Base-by-base conservation (phyloP, 257 asterid genomes). In the Euphrasia confusa region DNA sequence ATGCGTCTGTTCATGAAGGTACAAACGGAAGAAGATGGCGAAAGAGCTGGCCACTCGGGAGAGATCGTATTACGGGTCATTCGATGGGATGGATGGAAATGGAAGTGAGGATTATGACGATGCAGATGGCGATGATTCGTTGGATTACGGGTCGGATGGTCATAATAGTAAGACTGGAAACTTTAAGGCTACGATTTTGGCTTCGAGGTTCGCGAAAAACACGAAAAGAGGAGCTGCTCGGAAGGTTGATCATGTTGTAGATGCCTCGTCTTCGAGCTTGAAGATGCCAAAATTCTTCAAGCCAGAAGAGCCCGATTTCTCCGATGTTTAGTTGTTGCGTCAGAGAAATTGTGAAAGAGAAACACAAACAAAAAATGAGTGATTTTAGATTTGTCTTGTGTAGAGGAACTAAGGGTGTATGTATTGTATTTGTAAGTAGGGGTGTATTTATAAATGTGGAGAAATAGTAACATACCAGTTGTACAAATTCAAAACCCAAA, bases 271-370 rank as follows among this genome's bases (percentile, higher is more conserved):
- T 60, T 72, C 95, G 1, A 84, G 99, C 77, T 69, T 86, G 42
- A 84, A 84, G 78, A 92, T 92, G 99, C 80, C 95, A 21, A 79
- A 79, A 61, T 60, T 88, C 75, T 74, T 84, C 49, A 92, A 89
- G 78, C 99, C 99, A 0, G 85, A 86, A 17, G 96, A 92, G 56
- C 99, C 95, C 0, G 95, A 89, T 76, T 92, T 92, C 80, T 81
- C 78, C 1, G 72, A 76, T 3, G 82, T 68, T 69, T 77, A 69
- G 57, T 21, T 52, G 5, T 32, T 32, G 5, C 37, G n/a, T 32
- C 0, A 1, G 1, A 9, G 13, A 44, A 13, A 13, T 50, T 17
- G 30, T 50, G 28, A 15, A 2, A 17, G 15, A 7, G 50, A 13
- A 8, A 15, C 56, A 50, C 27, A 5, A 50, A 50, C 10, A 50